These are phyloP conservation scores for Chaetomium cochliodes DNA, from an alignment of 495 filamentous ascomycete species.

Conservation along the genomic window DNA sequence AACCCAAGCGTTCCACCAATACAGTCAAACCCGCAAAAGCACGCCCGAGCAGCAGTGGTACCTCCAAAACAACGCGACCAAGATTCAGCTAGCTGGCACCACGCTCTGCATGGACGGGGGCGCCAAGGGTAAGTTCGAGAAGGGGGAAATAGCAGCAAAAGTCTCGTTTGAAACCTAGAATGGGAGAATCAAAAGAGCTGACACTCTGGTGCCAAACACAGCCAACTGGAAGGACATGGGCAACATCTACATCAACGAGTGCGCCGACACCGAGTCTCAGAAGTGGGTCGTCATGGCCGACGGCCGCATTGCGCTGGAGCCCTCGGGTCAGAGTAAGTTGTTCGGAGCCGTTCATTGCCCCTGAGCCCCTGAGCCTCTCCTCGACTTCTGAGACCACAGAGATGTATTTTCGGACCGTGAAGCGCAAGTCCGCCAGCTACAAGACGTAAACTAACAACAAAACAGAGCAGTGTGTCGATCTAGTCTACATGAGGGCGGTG, in stretches of 20 bases:
- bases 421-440: neutral
- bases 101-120: conserved; percentile 53
- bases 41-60: conserved; percentile 53
- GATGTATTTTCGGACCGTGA: neutral
- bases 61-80: conserved; percentile 41
- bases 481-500: conserved; percentile 52
- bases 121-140: conserved; percentile 40
- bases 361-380: neutral
- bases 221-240: conserved; percentile 57
- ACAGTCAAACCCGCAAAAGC: conserved; percentile 42
- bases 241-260: conserved; percentile 44
- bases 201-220: conserved; percentile 15
- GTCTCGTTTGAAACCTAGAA: neutral
- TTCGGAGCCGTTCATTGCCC: neutral
- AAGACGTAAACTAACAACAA: conserved; percentile 15
- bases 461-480: conserved; percentile 52
- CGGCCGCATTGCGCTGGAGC: conserved; percentile 49
- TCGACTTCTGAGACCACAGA: neutral
- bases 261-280: conserved; percentile 43
- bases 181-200: neutral
- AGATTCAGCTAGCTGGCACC: conserved; percentile 48
- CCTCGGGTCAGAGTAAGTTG: conserved; percentile 44
- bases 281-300: conserved; percentile 50
- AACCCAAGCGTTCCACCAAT: neutral
- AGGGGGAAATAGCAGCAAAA: neutral